Evolutionary conservation across 2,329 filamentous ascomycete genomes (phyloP).

Genomic region (Ceratocystiopsis minuta): DNA sequence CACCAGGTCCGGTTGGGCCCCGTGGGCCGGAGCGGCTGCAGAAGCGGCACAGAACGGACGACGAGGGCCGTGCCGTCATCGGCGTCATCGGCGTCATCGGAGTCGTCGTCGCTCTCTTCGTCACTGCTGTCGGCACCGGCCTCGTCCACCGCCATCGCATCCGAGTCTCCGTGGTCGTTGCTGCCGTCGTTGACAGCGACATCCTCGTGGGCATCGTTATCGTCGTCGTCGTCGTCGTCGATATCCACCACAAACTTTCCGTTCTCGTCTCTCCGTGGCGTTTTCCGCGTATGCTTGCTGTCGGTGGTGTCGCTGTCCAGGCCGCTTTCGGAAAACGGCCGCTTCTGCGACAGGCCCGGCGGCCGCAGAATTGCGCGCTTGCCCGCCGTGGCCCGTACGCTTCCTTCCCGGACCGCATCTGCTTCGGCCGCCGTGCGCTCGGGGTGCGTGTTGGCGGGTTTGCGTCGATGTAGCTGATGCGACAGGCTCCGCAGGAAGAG

Average conservation of each 20-base stretch:
- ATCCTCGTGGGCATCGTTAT: background rate
- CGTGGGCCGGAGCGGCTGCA: slow-evolving; percentile 29
- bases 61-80: slow-evolving; percentile 17
- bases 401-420: background rate
- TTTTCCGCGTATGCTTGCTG: no score
- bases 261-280: no score
- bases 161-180: background rate
- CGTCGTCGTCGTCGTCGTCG: background rate
- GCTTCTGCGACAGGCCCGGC: slow-evolving; percentile 24
- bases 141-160: background rate
- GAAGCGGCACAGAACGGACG: slow-evolving; percentile 26
- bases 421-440: background rate
- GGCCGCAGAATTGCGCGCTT: slow-evolving; percentile 28
- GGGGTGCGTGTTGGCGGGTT: background rate
- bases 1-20: slow-evolving; percentile 47
- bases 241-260: slow-evolving; percentile 12
- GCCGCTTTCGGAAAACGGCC: slow-evolving; percentile 10
- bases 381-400: slow-evolving; percentile 13
- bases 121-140: background rate
- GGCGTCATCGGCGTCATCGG: slow-evolving; percentile 8
- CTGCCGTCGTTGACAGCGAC: background rate
- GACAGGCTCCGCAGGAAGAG: slow-evolving; percentile 12
- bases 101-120: slow-evolving; percentile 6
- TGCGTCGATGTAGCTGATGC: slow-evolving; percentile 11
- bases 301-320: no score